These are phyloP conservation scores for Gaeumannomyces sp. DNA, from an alignment of 2,329 filamentous ascomycete species.

Conservation along the genomic window DNA sequence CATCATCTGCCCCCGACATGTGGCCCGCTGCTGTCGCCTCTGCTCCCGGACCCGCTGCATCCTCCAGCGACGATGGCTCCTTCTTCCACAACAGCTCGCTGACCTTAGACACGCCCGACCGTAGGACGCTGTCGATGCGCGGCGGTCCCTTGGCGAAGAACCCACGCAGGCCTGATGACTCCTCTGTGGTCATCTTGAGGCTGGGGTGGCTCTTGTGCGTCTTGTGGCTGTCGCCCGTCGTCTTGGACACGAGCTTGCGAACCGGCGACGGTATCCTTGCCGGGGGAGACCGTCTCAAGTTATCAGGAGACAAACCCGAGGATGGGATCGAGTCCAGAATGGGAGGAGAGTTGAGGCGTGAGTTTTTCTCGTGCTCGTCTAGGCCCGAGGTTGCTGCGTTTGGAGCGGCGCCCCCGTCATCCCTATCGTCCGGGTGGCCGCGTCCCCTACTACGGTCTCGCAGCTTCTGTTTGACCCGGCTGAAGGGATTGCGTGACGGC, in stretches of 20 bases:
- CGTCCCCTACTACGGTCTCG: constrained; percentile 41
- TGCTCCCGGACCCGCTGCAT: constrained; percentile 21
- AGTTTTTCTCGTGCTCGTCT: constrained; percentile 24
- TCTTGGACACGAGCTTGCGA: constrained; percentile 29
- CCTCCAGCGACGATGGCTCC: constrained; percentile 25
- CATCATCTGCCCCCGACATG: neutral
- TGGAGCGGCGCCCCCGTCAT: constrained; percentile 23
- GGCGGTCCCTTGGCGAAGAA: constrained; percentile 64
- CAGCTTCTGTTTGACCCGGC: constrained; percentile 50
- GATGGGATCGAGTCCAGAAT: constrained; percentile 4
- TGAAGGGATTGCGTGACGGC: constrained; percentile 53
- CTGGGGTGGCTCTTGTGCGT: constrained; percentile 45
- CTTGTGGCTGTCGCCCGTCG: constrained; percentile 36
- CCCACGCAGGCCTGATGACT: constrained; percentile 52
- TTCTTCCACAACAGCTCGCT: constrained; percentile 53
- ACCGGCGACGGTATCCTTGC: constrained; percentile 29
- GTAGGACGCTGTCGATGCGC: constrained; percentile 66
- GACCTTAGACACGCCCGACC: constrained; percentile 49
- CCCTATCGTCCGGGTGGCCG: constrained; percentile 26
- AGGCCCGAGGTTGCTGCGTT: neutral
- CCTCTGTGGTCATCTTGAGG: constrained; percentile 37
- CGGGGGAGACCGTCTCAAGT: constrained; percentile 9
- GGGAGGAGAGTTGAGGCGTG: constrained; percentile 5
- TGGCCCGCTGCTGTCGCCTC: neutral
- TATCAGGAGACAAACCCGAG: constrained; percentile 10